Evolutionary conservation across 2,329 filamentous ascomycete genomes (phyloP), one percentile per base, ranked within the genome.

Genomic region (Xenoacremonium recifei): DNA sequence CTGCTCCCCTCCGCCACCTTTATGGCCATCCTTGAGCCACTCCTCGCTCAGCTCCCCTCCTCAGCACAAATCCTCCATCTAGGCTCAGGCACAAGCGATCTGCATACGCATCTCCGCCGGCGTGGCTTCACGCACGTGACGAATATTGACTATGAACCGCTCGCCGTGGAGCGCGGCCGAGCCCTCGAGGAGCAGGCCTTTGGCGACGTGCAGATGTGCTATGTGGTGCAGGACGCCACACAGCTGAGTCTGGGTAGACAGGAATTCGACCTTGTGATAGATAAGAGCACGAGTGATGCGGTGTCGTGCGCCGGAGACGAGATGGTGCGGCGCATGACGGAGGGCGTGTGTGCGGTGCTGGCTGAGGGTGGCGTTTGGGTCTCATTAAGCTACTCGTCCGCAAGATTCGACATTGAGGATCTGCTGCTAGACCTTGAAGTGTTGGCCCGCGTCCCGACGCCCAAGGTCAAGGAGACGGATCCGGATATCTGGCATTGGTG

Each of bases 251-350:
- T 55, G 11, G 31, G 21, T 21, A 31, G 31, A 6, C 41, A 49
- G 6, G 50, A 49, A 12, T 76, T 67, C 32, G 62, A 73, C 37
- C 53, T 76, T 4, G 62, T 73, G 4, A 44, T 77, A 12, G 74
- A 77, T 51, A 77, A 77, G 52, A 69, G 72, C 55, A 75, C 73
- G 1, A 68, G 56, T 4, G 74, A 77, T 33, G 72, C 73, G 3
- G 58, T 77, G 4, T 66, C 72, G 1, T 76, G 73, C 32, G 71
- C 63, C 12, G 73, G 69, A 5, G 60, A 61, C 4, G 60, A 55
- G 6, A 54, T 62, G 2, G 35, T 76, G 2, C 46, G 59, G 19
- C 48, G 55, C 2, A 74, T 76, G 71, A 62, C 61, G 4, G 30
- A 52, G 9, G 53, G 64, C 1, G 62, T 77, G 10, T 55, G 54